Conservation (phyloP, 2,329 filamentous ascomycete species). For the Penicillium sp. region DNA sequence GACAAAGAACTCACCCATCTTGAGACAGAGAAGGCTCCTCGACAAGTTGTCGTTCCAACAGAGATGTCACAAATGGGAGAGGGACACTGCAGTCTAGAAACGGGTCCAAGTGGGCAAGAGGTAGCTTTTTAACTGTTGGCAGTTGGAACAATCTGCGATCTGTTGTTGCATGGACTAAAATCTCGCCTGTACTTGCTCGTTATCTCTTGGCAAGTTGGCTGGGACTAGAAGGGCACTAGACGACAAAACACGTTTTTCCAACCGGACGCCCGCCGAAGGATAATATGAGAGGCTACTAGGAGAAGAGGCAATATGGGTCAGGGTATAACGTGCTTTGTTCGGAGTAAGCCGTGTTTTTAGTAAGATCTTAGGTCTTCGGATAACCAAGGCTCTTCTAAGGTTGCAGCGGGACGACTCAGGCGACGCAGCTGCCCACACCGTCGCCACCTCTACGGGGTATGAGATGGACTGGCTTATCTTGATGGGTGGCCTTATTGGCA, state of each 20-base stretch:
- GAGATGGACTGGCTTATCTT: not conserved
- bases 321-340: not conserved
- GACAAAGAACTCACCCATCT: conserved; percentile 8
- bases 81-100: not conserved
- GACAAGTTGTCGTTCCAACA: not conserved
- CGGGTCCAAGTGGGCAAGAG: not conserved
- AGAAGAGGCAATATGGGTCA: not conserved
- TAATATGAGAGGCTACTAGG: not conserved
- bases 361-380: not conserved
- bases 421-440: too few relatives aligned
- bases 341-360: not conserved
- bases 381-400: not conserved
- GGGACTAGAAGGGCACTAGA: not conserved
- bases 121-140: not conserved
- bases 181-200: not conserved
- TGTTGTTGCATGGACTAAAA: not conserved
- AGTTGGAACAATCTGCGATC: not conserved
- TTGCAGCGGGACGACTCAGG: not conserved
- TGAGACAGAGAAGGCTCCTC: not conserved
- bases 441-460: not conserved
- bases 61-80: not conserved
- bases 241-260: not conserved
- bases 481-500: not conserved
- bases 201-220: not conserved
- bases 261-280: not conserved